Base-by-base conservation (phyloP, 2,329 filamentous ascomycete species). In the Xylogone sp. region DNA sequence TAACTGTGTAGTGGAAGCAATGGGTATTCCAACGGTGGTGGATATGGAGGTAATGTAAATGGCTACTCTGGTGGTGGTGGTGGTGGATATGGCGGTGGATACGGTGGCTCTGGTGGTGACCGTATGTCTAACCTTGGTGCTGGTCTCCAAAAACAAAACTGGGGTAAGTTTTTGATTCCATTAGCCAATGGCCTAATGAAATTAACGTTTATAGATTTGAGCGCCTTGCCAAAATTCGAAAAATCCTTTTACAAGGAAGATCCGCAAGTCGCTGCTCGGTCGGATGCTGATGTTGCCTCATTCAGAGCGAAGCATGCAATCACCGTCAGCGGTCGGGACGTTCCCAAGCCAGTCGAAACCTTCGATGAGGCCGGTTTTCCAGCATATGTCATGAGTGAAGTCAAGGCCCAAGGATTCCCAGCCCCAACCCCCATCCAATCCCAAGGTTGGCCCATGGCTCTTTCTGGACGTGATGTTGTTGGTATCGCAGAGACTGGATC, bases 221-320 rank as follows among this genome's bases (percentile, higher is more conserved):
- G 71, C 65, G 71, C 85, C 6, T 68, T 99, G 44, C 93, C 94
- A 63, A 97, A 97, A 74, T 99, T 99, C 75, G 94, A 99, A 71
- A 99, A 99, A 76, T 92, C 89, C 8, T 99, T 99, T 77, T 99
- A 99, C 83, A 96, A 97, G 78, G 94, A 97, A 75, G 86, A 94
- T 68, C 80, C 86, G 27, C 83, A 83, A 54, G 93, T 99, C 55
- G 73, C 84, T 56, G 77, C 72, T 64, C 89, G 94, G 66, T 84
- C 90, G 12, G 70, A 82, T 42, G 82, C 82, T 51, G 93, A 97
- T 57, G 88, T 99, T 52, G 87, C 92, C 22, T 88, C 85, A 51
- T 99, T 96, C 79, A 88, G 94, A 68, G 84, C 83, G 67, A 83
- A 90, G 67, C 84, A 94, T 65, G 79, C 90, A 66, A 97, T 99